These are phyloP conservation scores for Magnusiomyces ingens DNA, from an alignment of 1,139 yeast species.

Conservation along the genomic window DNA sequence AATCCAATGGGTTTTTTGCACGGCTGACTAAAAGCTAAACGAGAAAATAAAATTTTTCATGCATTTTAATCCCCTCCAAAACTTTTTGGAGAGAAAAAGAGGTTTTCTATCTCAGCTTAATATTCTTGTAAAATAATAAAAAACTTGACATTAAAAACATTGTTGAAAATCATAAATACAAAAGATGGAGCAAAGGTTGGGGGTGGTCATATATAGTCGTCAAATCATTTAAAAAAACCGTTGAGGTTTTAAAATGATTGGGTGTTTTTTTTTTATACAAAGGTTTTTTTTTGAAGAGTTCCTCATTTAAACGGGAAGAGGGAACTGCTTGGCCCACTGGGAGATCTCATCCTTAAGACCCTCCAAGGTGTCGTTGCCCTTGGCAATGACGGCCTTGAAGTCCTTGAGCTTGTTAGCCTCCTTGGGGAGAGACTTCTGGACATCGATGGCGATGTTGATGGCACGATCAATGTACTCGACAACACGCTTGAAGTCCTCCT, in stretches of 20 bases:
- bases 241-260: slow-evolving; percentile 1
- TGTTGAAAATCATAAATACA: slow-evolving; percentile 2
- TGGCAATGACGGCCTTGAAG: slow-evolving; percentile 74
- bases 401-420: slow-evolving; percentile 88
- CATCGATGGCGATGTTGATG: slow-evolving; percentile 66
- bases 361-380: slow-evolving; percentile 59
- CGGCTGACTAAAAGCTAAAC: slow-evolving; percentile 9
- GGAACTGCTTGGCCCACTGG: slow-evolving; percentile 91
- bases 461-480: slow-evolving; percentile 75
- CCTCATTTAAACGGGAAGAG: slow-evolving; percentile 54
- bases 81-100: background rate
- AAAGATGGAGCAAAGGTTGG: background rate
- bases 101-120: background rate
- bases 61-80: background rate
- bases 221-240: slow-evolving; percentile 1
- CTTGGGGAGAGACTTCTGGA: slow-evolving; percentile 72
- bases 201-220: too few species aligned
- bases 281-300: background rate
- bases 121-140: background rate
- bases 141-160: background rate
- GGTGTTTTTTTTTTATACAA: background rate
- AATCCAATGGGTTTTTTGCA: background rate
- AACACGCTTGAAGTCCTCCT: slow-evolving; percentile 68
- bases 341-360: slow-evolving; percentile 70
- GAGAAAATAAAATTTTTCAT: slow-evolving; percentile 2